Evolutionary conservation across 352 stramenopile species (phyloP), one percentile per base, ranked within the genome.

Genomic region (Pythium utonaiense): DNA sequence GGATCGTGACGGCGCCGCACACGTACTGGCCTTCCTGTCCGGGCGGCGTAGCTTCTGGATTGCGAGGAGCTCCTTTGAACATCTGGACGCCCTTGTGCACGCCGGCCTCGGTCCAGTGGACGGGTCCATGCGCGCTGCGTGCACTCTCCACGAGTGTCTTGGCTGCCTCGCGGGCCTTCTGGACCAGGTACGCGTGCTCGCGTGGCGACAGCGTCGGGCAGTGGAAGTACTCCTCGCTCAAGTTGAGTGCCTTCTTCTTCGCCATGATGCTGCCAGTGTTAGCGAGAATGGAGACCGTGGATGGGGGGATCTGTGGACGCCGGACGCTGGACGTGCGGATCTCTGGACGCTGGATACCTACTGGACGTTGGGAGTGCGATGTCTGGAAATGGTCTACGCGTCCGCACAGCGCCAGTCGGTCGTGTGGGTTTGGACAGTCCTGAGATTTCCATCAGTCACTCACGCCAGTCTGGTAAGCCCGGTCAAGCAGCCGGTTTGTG

Each of bases 161-260:
- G 62, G 80, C 78, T 54, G 78, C 83, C 21, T 86, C 76, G 44
- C 75, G 76, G 17, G 78, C 78, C 62, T 86, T 89, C 27, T 74
- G 64, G 16, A 89, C 70, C 28, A 89, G 65, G 54, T 85, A 82
- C 44, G 77, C 63, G 47, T 70, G 60, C 66, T 89, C 78, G 34
- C 75, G 70, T 47, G 65, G 55, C 25, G 74, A 75, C 55, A 89
- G 76, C 63, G 66, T 68, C 16, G 78, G 78, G 42, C 74, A 81
- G 57, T 83, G 66, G 61, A 89, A 86, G 59, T 77, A 86, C 55
- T 69, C 68, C 65, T 75, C 65, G 31, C 70, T 75, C 33, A 89
- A 34, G 25, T 71, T 67, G 38, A 67, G 8, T 6, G 36, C 42
- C 59, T 64, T 67, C 41, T 25, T 34, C 65, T 22, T 27, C 12